Evolutionary conservation across 495 filamentous ascomycete genomes (phyloP), one percentile per base, ranked within the genome.

Genomic region (Beverwykella pulmonaria): DNA sequence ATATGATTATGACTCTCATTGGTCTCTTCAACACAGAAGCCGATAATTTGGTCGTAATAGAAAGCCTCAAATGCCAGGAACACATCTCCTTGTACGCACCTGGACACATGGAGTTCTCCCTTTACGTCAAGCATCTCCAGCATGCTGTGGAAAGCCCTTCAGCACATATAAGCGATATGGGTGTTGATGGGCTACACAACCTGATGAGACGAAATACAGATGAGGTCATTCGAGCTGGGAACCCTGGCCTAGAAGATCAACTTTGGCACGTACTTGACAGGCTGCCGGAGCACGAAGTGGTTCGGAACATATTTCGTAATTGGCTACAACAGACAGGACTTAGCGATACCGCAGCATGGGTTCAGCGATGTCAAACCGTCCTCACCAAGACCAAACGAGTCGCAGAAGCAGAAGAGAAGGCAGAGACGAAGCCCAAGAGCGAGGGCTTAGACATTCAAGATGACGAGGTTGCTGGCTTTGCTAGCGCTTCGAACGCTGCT

Each of bases 401-500:
- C 73, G 78, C 77, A 2, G 79, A 84, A 19, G 81, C 87, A 8
- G 74, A 78, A 8, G 75, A 82, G 32, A 78, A 78, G 15, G 75
- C 72, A 5, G 79, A 83, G 19, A 70, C 78, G 1, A 74, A 78
- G 27, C 76, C 76, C 32, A 88, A 85, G 48, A 71, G 78, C 36
- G 80, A 81, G 1, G 82, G 81, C 0, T 82, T 88, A 9, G 95
- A 98, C 67, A 77, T 97, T 3, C 89, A 93, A 59, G 94, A 99
- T 74, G 94, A 99, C 71, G 94, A 99, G 73, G 93, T 95, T 41
- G 93, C 94, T 49, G 94, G 93, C 0, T 98, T 98, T 74, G 92
- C 92, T 44, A 85, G 85, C 26, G 86, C 88, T 19, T 82, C 83
- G 39, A 87, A 87, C 17, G 82, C 76, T 25, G 87, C 87, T 12